phyloP scores from a whole-genome alignment of 176 grass and related monocot species.

The Musa troglodytarum region DNA sequence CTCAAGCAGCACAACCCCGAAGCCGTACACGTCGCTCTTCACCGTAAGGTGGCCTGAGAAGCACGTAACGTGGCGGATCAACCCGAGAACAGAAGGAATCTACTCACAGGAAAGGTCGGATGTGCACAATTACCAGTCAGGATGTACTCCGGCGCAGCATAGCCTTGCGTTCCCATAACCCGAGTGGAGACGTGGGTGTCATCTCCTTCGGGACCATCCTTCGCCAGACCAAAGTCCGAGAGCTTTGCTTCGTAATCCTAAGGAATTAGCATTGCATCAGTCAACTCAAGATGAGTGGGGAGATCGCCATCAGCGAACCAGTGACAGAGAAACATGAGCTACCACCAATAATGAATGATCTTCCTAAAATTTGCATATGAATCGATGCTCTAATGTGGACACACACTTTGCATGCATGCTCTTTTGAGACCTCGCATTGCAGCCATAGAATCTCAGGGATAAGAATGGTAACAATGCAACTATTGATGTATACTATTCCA shows the following conservation, averaged over 20 bases:
- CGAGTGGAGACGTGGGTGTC: constrained; percentile 81
- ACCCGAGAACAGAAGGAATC: no score
- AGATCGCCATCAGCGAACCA: no score
- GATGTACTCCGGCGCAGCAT: constrained; percentile 94
- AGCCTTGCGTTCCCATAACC: constrained; percentile 96
- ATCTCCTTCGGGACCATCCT: constrained; percentile 65
- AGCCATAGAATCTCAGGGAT: no score
- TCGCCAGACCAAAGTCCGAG: constrained; percentile 89
- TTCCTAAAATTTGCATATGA: no score
- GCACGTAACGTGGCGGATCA: background rate
- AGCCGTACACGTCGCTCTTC: constrained; percentile 87
- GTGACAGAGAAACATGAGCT: no score
- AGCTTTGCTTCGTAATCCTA: constrained; percentile 80
- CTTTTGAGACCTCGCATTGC: no score
- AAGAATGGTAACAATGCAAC: no score
- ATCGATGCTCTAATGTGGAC: no score
- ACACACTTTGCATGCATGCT: no score
- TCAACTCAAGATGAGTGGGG: background rate
- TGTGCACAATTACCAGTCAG: constrained; percentile 32
- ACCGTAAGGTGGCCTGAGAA: constrained; percentile 55
- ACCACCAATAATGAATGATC: no score
- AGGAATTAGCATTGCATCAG: background rate
- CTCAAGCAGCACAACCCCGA: constrained; percentile 73
- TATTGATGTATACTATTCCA: no score
- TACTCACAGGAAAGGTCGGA: no score